phyloP scores from a whole-genome alignment of 2,329 filamentous ascomycete genomes.

The Verticillium nubilum region DNA sequence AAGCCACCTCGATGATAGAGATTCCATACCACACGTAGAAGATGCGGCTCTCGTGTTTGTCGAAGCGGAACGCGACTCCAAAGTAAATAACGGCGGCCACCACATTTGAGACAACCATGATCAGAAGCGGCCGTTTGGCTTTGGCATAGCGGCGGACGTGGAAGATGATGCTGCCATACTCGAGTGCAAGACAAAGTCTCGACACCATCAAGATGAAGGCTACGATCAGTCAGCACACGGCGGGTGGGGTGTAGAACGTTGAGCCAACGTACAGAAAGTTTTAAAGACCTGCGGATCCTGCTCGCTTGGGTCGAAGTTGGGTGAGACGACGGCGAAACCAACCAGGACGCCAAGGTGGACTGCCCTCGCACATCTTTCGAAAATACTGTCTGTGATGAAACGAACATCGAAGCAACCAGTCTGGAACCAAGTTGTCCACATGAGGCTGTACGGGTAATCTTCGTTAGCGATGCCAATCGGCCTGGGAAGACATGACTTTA shows the following conservation, averaged over 20 bases:
- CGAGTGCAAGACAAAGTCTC: constrained; percentile 44
- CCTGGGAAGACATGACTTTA: constrained; percentile 3
- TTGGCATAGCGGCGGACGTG: constrained; percentile 35
- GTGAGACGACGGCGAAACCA: constrained; percentile 57
- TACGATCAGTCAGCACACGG: constrained; percentile 4
- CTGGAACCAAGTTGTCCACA: constrained; percentile 67
- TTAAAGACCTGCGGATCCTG: constrained; percentile 31
- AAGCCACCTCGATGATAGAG: constrained; percentile 44
- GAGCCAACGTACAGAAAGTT: constrained; percentile 30
- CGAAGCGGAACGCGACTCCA: constrained; percentile 34
- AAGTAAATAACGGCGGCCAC: constrained; percentile 31
- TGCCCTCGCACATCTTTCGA: constrained; percentile 52
- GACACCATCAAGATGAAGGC: constrained; percentile 45
- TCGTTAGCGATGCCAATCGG: not conserved
- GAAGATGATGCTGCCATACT: constrained; percentile 44
- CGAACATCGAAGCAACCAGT: constrained; percentile 61
- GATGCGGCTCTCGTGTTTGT: constrained; percentile 24
- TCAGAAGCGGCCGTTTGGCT: constrained; percentile 25
- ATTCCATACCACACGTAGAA: constrained; percentile 47
- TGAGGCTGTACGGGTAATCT: constrained; percentile 26
- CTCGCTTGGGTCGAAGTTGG: constrained; percentile 32
- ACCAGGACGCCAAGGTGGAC: constrained; percentile 60
- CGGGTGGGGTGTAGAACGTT: not conserved
- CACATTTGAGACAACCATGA: constrained; percentile 30
- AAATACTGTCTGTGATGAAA: constrained; percentile 58